phyloP scores from a whole-genome alignment of 495 filamentous ascomycete genomes.

The Filosporella fistucella region DNA sequence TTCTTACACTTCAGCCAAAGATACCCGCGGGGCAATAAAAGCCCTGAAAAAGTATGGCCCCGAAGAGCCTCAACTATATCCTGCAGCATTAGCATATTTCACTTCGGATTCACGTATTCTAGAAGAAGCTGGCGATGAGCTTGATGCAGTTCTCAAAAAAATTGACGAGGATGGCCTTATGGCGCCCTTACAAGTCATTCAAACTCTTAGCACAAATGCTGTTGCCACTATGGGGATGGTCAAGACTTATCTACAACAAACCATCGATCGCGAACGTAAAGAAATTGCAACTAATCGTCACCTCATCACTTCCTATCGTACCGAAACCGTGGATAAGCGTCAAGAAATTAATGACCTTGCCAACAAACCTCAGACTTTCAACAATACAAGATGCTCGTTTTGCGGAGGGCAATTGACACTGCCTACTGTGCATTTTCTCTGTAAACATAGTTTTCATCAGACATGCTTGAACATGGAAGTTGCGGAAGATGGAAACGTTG shows the following conservation, averaged over 20 bases:
- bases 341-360: slow-evolving; percentile 72
- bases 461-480: slow-evolving; percentile 53
- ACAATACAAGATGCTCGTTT: slow-evolving; percentile 77
- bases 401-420: slow-evolving; percentile 74
- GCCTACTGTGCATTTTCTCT: slow-evolving; percentile 91
- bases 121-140: slow-evolving; percentile 81
- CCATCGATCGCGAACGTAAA: slow-evolving; percentile 80
- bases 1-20: slow-evolving; percentile 89
- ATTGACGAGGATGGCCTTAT: slow-evolving; percentile 90
- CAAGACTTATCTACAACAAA: slow-evolving; percentile 83
- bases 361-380: slow-evolving; percentile 81
- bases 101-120: slow-evolving; percentile 78
- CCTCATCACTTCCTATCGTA: slow-evolving; percentile 78
- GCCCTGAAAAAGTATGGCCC: slow-evolving; percentile 88
- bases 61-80: slow-evolving; percentile 88
- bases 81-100: slow-evolving; percentile 90
- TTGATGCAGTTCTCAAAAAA: slow-evolving; percentile 73
- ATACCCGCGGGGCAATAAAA: slow-evolving; percentile 84
- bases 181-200: slow-evolving; percentile 95
- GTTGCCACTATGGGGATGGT: slow-evolving; percentile 97
- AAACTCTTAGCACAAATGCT: slow-evolving; percentile 77
- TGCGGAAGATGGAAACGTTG: slow-evolving; percentile 45
- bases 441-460: slow-evolving; percentile 94
- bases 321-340: slow-evolving; percentile 75
- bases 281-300: slow-evolving; percentile 82